Percentiles rank a stretch among this genome's conserved stretches.
Conservation (phyloP, 768 basidiomycete species). For the Phaeolepiota aurea region DNA sequence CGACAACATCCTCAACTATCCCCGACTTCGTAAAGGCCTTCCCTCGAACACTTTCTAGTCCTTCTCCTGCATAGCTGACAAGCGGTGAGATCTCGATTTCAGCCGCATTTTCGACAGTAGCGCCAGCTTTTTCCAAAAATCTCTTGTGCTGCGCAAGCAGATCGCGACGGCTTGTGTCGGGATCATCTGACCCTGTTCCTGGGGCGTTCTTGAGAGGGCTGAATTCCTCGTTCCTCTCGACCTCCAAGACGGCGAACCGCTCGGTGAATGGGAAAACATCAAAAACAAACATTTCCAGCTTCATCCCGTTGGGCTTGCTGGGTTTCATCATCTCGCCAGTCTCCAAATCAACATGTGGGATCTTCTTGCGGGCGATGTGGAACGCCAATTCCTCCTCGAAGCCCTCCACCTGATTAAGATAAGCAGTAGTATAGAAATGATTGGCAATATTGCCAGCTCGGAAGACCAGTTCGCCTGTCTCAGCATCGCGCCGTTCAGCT, state of each 20-base stretch:
- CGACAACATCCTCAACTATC: slow-evolving; percentile 52
- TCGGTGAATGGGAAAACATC: slow-evolving; percentile 94
- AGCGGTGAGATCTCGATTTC: slow-evolving; percentile 89
- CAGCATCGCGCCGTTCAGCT: slow-evolving; percentile 63
- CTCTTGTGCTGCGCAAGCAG: slow-evolving; percentile 80
- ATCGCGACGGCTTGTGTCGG: slow-evolving; percentile 85
- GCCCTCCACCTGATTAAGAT: slow-evolving; percentile 66
- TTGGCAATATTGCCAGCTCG: slow-evolving; percentile 96
- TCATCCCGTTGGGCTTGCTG: slow-evolving; percentile 93
- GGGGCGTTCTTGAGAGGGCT: slow-evolving; percentile 97
- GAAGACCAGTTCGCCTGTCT: slow-evolving; percentile 76
- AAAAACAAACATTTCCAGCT: slow-evolving; percentile 97
- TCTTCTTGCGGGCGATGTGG: slow-evolving; percentile 99
- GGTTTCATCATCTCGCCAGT: slow-evolving; percentile 73
- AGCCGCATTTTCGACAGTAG: slow-evolving; percentile 57
- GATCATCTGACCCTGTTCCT: slow-evolving; percentile 83
- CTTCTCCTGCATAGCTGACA: slow-evolving; percentile 90
- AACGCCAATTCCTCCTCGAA: slow-evolving; percentile 89
- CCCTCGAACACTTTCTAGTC: slow-evolving; percentile 70
- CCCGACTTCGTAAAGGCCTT: slow-evolving; percentile 74
- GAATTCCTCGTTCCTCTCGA: slow-evolving; percentile 84
- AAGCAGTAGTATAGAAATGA: slow-evolving; percentile 91
- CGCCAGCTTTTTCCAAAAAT: slow-evolving; percentile 78
- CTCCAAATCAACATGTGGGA: slow-evolving; percentile 68
- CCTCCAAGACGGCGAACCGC: slow-evolving; percentile 81